A percentile compares a stretch with the other conserved stretches of the same genome.
These are phyloP conservation scores for Aspergillus haitiensis DNA, from an alignment of 495 filamentous ascomycete species.

Conservation along the genomic window DNA sequence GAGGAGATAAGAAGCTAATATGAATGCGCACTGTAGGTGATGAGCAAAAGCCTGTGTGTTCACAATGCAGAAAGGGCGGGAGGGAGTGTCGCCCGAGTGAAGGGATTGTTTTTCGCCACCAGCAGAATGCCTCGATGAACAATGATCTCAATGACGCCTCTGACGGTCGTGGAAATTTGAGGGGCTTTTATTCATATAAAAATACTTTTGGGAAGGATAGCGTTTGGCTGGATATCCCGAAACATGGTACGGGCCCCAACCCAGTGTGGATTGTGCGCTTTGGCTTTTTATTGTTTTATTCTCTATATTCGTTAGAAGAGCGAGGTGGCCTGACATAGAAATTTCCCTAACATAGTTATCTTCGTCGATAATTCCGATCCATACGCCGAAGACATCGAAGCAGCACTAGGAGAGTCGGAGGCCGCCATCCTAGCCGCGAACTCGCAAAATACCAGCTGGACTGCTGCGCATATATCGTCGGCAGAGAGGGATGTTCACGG, in stretches of 20 bases:
- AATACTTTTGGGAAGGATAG: constrained; percentile 64
- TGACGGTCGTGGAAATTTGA: constrained; percentile 48
- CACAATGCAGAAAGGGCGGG: constrained; percentile 60
- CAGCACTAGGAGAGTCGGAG: constrained; percentile 35
- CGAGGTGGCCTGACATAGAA: constrained; percentile 18
- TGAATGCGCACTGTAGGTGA: constrained; percentile 35
- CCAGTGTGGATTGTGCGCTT: neutral
- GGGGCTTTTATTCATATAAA: constrained; percentile 69
- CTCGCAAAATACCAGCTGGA: constrained; percentile 36
- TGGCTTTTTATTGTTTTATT: neutral
- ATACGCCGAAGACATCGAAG: constrained; percentile 55
- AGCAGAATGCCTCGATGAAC: constrained; percentile 74
- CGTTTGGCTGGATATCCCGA: constrained; percentile 65
- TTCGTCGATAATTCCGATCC: constrained; percentile 66
- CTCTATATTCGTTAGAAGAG: neutral
- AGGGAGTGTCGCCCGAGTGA: constrained; percentile 62
- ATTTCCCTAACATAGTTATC: constrained; percentile 46
- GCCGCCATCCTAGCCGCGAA: constrained; percentile 35
- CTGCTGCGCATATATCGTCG: constrained; percentile 20
- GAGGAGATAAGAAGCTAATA: constrained; percentile 17
- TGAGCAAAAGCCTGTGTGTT: constrained; percentile 58
- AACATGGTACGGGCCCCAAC: constrained; percentile 42
- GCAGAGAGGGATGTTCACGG: constrained; percentile 47
- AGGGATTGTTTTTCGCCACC: constrained; percentile 67
- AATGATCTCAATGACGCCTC: constrained; percentile 38